A percentile compares a stretch with the other conserved stretches of the same genome.
Evolutionary conservation across 495 filamentous ascomycete genomes (phyloP).

Genomic region (Penicillium paradoxum): DNA sequence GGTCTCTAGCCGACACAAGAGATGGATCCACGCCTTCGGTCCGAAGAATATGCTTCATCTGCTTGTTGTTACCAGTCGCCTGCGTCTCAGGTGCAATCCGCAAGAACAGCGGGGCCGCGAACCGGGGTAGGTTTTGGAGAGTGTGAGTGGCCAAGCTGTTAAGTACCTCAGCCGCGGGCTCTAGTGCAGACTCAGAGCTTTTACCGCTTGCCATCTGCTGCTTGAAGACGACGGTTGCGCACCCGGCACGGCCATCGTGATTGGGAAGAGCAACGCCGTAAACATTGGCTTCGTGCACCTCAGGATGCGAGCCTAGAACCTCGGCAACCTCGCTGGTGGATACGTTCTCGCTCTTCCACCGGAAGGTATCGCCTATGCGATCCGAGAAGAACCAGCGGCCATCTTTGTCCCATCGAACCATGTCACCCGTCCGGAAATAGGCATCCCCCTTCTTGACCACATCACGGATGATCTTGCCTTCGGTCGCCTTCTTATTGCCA

Average conservation of each 20-base stretch:
- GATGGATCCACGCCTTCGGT: conserved; percentile 66
- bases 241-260: conserved; percentile 84
- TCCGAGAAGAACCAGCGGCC: conserved; percentile 82
- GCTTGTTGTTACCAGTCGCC: conserved; percentile 81
- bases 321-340: conserved; percentile 74
- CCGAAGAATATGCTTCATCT: conserved; percentile 69
- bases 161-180: conserved; percentile 42
- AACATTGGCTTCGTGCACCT: conserved; percentile 75
- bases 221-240: conserved; percentile 62
- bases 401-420: conserved; percentile 65
- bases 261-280: conserved; percentile 80
- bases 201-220: conserved; percentile 33
- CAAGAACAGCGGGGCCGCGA: conserved; percentile 75
- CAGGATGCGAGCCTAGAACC: conserved; percentile 60
- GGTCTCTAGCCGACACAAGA: conserved; percentile 50
- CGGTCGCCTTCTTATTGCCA: conserved; percentile 66
- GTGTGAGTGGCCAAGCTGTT: conserved; percentile 57
- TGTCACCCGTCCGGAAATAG: conserved; percentile 83
- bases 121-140: conserved; percentile 58
- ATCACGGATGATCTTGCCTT: conserved; percentile 72
- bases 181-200: conserved; percentile 18
- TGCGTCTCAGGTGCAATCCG: conserved; percentile 58
- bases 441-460: conserved; percentile 79
- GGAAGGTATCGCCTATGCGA: conserved; percentile 88
- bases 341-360: conserved; percentile 95